Percentiles rank a stretch among this genome's conserved stretches.
Evolutionary conservation across 2,329 filamentous ascomycete species (phyloP).

Genomic region (Fusarium zealandicum): DNA sequence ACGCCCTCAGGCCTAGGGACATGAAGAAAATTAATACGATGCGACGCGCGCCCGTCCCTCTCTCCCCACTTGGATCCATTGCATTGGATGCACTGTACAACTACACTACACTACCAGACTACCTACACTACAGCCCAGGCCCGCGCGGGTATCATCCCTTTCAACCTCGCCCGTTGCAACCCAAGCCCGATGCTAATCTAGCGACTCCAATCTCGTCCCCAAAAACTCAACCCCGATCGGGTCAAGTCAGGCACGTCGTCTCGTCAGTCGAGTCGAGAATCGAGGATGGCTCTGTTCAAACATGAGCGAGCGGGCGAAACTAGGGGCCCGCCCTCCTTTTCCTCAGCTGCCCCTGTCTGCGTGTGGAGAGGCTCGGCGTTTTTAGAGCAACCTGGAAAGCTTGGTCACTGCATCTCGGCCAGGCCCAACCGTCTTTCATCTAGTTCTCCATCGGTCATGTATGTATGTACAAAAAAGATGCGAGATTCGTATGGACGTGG

Average conservation of each 20-base stretch:
- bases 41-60: conserved; percentile 3
- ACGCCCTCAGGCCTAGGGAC: conserved; percentile 7
- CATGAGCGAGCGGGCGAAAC: conserved; percentile 5
- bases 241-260: conserved; percentile 32
- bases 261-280: conserved; percentile 29
- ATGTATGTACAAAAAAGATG: conserved; percentile 11
- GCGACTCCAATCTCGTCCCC: conserved; percentile 3
- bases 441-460: conserved; percentile 6
- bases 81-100: too few relatives aligned
- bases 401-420: conserved; percentile 32
- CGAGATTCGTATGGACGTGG: conserved; percentile 14
- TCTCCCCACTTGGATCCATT: not conserved
- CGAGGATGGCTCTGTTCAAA: conserved; percentile 19
- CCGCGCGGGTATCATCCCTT: too few relatives aligned
- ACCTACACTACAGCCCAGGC: too few relatives aligned
- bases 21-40: conserved; percentile 4
- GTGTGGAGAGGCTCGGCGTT: conserved; percentile 21
- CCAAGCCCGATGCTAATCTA: conserved; percentile 6
- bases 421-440: conserved; percentile 20
- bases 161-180: conserved; percentile 5
- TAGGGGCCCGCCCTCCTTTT: conserved; percentile 17
- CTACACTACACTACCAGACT: too few relatives aligned
- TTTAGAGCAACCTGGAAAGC: conserved; percentile 39
- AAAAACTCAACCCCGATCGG: conserved; percentile 32
- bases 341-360: conserved; percentile 8